Percentiles rank a stretch among this genome's conserved stretches.
phyloP scores from a whole-genome alignment of 768 basidiomycete genomes.

The Amanita pallidorosea region DNA sequence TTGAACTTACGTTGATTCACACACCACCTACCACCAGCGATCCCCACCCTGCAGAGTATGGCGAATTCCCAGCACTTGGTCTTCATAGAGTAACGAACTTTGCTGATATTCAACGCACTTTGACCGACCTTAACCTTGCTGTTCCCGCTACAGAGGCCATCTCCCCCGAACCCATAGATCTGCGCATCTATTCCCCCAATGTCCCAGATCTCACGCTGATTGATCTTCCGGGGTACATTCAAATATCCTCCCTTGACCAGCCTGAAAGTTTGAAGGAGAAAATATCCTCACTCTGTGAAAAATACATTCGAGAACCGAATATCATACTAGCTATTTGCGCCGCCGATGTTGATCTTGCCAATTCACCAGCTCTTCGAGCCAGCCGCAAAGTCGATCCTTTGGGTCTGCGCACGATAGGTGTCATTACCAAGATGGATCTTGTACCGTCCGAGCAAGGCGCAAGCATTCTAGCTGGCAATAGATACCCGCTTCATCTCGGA shows the following conservation, averaged over 20 bases:
- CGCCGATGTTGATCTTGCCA: conserved; percentile 96
- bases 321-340: conserved; percentile 98
- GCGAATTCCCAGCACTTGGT: conserved; percentile 88
- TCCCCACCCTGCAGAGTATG: conserved; percentile 59
- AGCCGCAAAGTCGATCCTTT: conserved; percentile 92
- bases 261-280: conserved; percentile 92
- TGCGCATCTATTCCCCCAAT: conserved; percentile 90
- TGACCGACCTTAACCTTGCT: conserved; percentile 91
- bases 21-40: conserved; percentile 56
- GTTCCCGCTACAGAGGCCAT: conserved; percentile 87
- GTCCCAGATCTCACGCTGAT: conserved; percentile 97
- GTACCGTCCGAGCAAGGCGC: conserved; percentile 81
- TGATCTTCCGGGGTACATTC: conserved; percentile 95
- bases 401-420: conserved; percentile 92
- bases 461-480: conserved; percentile 71
- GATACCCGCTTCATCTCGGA: conserved; percentile 95
- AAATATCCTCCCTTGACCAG: conserved; percentile 91
- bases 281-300: conserved; percentile 81
- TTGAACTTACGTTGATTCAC: conserved; percentile 94
- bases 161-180: conserved; percentile 91
- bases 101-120: conserved; percentile 79
- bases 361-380: conserved; percentile 90
- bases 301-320: conserved; percentile 99
- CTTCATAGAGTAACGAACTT: conserved; percentile 88
- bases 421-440: conserved; percentile 98